Evolutionary conservation across 345 rosid genomes (phyloP).

Genomic region (Arabis hirsuta): DNA sequence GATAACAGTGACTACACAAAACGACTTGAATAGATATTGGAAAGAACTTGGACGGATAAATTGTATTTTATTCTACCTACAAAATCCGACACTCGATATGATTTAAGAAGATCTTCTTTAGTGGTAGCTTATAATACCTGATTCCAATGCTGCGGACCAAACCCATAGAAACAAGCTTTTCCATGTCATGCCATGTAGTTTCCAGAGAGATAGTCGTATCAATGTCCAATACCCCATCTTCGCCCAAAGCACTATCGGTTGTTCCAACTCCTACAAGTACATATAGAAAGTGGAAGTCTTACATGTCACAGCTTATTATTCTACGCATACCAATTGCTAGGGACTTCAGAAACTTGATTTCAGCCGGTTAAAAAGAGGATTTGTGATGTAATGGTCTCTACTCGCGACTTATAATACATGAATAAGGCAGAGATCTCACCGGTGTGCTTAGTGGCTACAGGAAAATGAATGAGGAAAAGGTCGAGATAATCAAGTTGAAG

Average conservation of each 20-base stretch:
- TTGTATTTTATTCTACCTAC: no score
- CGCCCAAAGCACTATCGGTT: conserved; percentile 71
- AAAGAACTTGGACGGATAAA: neutral
- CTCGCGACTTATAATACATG: neutral
- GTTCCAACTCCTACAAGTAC: conserved; percentile 67
- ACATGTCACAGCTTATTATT: neutral
- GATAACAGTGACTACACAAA: neutral
- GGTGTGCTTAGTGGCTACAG: conserved; percentile 79
- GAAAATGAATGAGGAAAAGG: conserved; percentile 87
- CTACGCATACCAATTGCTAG: neutral
- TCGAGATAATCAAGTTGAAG: conserved; percentile 89
- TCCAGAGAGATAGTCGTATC: conserved; percentile 82
- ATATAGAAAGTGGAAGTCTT: neutral
- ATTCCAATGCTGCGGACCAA: conserved; percentile 81
- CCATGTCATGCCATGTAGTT: conserved; percentile 93
- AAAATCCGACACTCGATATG: no score
- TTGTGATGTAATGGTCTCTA: conserved; percentile 9
- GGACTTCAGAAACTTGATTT: neutral
- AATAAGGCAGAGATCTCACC: conserved; percentile 49
- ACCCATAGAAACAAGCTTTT: conserved; percentile 82
- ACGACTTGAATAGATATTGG: neutral
- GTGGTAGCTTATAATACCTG: conserved; percentile 38
- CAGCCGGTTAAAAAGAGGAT: neutral
- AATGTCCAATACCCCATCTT: conserved; percentile 78
- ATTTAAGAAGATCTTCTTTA: neutral